A percentile compares a stretch with the other conserved stretches of the same genome.
phyloP scores from a whole-genome alignment of 495 filamentous ascomycete species.

The Aspergillus hancockii region DNA sequence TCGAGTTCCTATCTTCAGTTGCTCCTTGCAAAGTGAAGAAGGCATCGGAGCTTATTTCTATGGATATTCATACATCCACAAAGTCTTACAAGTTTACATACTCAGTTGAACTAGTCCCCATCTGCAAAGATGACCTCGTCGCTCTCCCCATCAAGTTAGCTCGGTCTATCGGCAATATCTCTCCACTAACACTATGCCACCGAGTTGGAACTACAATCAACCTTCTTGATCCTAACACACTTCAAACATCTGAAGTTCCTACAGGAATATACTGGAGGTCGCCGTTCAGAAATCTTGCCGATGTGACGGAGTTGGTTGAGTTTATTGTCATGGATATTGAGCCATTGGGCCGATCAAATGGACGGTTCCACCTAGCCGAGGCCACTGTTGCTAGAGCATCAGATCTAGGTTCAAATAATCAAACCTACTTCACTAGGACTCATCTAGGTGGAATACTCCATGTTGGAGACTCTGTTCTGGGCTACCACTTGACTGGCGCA shows the following conservation, averaged over 20 bases:
- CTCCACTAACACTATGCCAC: constrained; percentile 78
- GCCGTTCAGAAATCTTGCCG: constrained; percentile 81
- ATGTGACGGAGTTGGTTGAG: constrained; percentile 82
- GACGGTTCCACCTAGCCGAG: constrained; percentile 82
- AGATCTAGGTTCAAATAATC: constrained; percentile 86
- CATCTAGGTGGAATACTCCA: constrained; percentile 88
- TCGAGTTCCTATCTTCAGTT: constrained; percentile 84
- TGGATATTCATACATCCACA: constrained; percentile 85
- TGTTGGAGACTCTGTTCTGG: constrained; percentile 87
- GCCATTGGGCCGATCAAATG: constrained; percentile 68
- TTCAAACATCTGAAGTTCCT: constrained; percentile 85
- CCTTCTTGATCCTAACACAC: constrained; percentile 84
- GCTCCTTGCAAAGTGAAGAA: constrained; percentile 79
- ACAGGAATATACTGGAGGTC: constrained; percentile 81
- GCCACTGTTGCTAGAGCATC: constrained; percentile 82
- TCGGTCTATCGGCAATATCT: constrained; percentile 80
- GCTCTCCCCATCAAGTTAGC: constrained; percentile 89
- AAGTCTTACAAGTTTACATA: constrained; percentile 93
- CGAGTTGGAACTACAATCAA: constrained; percentile 88
- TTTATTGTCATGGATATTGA: constrained; percentile 97
- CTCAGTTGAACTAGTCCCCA: constrained; percentile 81
- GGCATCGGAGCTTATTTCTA: constrained; percentile 87
- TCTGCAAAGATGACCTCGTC: constrained; percentile 96
- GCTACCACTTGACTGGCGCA: constrained; percentile 82
- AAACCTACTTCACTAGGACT: constrained; percentile 81